Evolutionary conservation across 495 filamentous ascomycete genomes (phyloP), one percentile per base, ranked within the genome.

Genomic region (Chaetomidium leptoderma): DNA sequence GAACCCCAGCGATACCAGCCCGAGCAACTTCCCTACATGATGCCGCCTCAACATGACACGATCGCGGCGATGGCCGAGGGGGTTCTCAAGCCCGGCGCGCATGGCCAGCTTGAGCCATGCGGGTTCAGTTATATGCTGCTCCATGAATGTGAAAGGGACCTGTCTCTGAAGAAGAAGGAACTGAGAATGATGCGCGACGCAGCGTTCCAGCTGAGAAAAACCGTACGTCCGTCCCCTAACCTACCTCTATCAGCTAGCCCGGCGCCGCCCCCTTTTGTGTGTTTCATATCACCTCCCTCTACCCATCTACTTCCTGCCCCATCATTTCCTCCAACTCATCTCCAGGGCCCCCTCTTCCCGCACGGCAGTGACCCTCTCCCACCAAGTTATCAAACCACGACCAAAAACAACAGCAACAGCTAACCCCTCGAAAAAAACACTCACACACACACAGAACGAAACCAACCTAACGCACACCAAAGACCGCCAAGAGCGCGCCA

Each of bases 401-500:
- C 13, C 10, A 11, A 21, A 35, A 24, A 13, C 53, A 42, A 6
- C n/a, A 42, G 17, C 24, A 19, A 17, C 19, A 39, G 43, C 14
- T 40, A 40, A 39, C 29, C 32, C n/a, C n/a, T 23, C 16, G n/a
- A n/a, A n/a, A n/a, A n/a, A n/a, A n/a, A n/a, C 3, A 21, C 39
- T 23, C 9, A 42, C 39, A 8, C 19, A 23, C n/a, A 13, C 14
- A 4, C 58, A 52, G n/a, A 66, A 71, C 55, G 69, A 66, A 30
- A 70, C 76, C 27, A 65, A 72, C 47, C n/a, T n/a, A n/a, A n/a
- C n/a, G n/a, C 60, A 58, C 21, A 75, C 66, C 48, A 74, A 74
- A 47, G 73, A 76, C 60, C 64, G 67, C 24, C 74, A 78, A 66
- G 76, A 81, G 40, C 70, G 74, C 19, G 72, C 76, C 14, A 72